These are phyloP conservation scores for Trichoderma sp. DNA, from an alignment of 2,329 filamentous ascomycete species.

Conservation along the genomic window DNA sequence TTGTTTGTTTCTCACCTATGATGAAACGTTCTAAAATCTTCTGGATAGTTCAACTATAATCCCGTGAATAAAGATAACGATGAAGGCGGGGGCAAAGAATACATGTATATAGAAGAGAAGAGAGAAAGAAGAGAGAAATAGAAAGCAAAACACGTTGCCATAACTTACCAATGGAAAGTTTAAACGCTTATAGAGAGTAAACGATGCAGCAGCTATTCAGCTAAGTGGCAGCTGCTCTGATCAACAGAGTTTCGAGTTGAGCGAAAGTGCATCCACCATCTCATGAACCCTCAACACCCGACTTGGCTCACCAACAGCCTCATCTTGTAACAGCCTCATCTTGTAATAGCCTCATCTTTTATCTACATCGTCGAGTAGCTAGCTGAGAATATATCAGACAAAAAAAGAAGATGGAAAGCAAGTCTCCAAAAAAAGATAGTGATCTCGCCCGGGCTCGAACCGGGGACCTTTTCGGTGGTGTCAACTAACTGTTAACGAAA, in stretches of 20 bases:
- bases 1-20: background rate
- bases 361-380: background rate
- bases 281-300: background rate
- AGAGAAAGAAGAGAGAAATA: background rate
- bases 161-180: background rate
- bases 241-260: background rate
- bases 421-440: background rate
- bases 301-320: background rate
- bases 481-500: conserved; percentile 21
- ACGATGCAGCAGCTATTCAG: background rate
- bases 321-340: background rate
- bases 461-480: conserved; percentile 22
- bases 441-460: conserved; percentile 22
- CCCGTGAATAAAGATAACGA: background rate
- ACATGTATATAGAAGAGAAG: background rate
- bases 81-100: background rate
- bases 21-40: background rate
- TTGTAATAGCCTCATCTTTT: background rate
- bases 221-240: background rate
- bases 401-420: background rate
- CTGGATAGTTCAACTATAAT: background rate
- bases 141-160: background rate
- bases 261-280: background rate
- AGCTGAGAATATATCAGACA: background rate
- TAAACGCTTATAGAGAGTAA: background rate